phyloP scores from a whole-genome alignment of 805 yeast species.

The Ogataea degrootiae region DNA sequence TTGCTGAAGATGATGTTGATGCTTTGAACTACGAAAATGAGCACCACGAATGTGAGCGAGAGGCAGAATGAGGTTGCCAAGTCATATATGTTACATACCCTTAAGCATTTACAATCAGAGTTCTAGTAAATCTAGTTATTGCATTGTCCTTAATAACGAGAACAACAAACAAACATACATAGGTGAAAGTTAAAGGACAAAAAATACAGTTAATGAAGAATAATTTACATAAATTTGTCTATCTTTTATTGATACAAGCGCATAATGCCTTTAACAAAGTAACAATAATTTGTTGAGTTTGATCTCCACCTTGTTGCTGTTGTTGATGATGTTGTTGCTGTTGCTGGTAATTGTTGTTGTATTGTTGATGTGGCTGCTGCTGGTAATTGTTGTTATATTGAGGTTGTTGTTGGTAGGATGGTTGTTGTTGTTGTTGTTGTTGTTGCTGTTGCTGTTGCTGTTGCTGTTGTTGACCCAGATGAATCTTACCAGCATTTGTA shows the following conservation, averaged over 20 bases:
- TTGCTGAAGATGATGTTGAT: constrained; percentile 36
- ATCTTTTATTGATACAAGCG: constrained; percentile 4
- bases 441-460: constrained; percentile 17
- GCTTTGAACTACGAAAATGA: constrained; percentile 3
- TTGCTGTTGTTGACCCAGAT: constrained; percentile 7
- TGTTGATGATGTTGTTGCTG: constrained; percentile 18
- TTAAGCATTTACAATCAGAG: no score
- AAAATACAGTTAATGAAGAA: no score
- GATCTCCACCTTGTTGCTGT: constrained; percentile 9
- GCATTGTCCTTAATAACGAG: no score
- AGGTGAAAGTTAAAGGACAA: no score
- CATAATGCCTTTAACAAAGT: constrained; percentile 6
- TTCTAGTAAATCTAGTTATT: no score
- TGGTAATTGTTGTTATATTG: constrained; percentile 29
- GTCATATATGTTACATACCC: no score
- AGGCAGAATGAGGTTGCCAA: no score
- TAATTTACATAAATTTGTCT: no score
- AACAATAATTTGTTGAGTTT: constrained; percentile 3
- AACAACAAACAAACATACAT: no score
- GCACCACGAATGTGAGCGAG: no score
- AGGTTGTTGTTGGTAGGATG: constrained; percentile 18
- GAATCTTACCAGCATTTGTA: constrained; percentile 1
- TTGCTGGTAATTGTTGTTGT: constrained; percentile 25
- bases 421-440: constrained; percentile 16
- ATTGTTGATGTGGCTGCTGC: constrained; percentile 26